Evolutionary conservation across 2,329 filamentous ascomycete species (phyloP).

Genomic region (Aspergillus pseudoterreus): DNA sequence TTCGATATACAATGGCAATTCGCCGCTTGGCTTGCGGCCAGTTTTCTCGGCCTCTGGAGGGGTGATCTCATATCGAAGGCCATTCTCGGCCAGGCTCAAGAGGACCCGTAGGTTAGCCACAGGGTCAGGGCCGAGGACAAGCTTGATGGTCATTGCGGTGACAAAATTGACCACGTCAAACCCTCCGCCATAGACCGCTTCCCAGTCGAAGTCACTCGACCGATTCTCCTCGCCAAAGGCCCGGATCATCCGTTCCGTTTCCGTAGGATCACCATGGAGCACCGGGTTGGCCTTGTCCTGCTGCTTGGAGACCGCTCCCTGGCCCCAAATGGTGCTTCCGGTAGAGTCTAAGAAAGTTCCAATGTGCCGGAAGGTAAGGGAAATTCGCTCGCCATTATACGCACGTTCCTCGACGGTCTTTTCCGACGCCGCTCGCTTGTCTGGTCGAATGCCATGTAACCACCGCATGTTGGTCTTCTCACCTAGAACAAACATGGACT

Average conservation of each 20-base stretch:
- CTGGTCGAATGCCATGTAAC: conserved; percentile 87
- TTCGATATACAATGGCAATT: conserved; percentile 26
- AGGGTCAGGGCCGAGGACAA: conserved; percentile 30
- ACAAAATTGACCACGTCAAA: conserved; percentile 68
- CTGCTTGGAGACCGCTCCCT: conserved; percentile 73
- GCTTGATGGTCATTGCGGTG: conserved; percentile 28
- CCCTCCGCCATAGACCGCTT: conserved; percentile 68
- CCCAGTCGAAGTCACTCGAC: conserved; percentile 67
- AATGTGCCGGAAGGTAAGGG: conserved; percentile 85
- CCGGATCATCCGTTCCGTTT: conserved; percentile 63
- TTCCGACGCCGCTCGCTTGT: conserved; percentile 68
- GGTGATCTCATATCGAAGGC: conserved; percentile 31
- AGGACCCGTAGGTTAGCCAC: conserved; percentile 37
- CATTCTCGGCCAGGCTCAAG: conserved; percentile 37
- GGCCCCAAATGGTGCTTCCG: conserved; percentile 78
- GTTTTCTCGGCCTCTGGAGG: neutral
- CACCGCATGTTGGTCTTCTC: conserved; percentile 77
- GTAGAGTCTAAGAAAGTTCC: conserved; percentile 73
- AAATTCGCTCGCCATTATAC: conserved; percentile 74
- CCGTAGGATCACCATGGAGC: conserved; percentile 64
- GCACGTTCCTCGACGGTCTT: conserved; percentile 69
- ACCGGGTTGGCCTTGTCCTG: conserved; percentile 58
- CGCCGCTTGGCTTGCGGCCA: neutral
- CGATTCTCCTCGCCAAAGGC: conserved; percentile 88
- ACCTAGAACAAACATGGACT: conserved; percentile 82